Evolutionary conservation across 106 monocot genomes (phyloP), one percentile per base, ranked within the genome.

Genomic region (Acorus gramineus): DNA sequence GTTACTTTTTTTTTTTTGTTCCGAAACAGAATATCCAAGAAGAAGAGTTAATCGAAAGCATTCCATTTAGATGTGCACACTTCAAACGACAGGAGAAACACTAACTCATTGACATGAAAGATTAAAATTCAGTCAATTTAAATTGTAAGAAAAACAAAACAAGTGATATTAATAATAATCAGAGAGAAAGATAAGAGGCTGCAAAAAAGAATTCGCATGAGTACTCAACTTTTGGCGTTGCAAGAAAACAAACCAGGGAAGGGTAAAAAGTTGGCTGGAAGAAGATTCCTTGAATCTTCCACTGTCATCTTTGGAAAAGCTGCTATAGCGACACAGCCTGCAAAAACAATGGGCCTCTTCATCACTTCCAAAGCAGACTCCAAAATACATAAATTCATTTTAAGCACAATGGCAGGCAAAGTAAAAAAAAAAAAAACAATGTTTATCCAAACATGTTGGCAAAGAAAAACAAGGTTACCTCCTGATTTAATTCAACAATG

Each of bases 241-340:
- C 2, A 90, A 69, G 53, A 96, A 96, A 62, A 90, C 82, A 69
- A 90, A 84, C 95, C 95, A 96, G 63, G 95, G 71, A 65, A 90
- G 95, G 62, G 90, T n/a, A n/a, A 96, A 67, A 69, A 84, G 45
- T 77, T 64, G 63, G 73, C 56, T 9, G 87, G 87, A 72, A 96
- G 78, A 66, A 96, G 63, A 63, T 96, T 96, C 65, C 57, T 84
- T 50, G 84, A 76, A 82, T 87, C 95, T 62, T 80, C 79, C 42
- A 96, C 80, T 57, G 87, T 87, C 87, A 96, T 86, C 65, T 67
- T 90, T 28, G 90, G 73, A 61, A 90, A 96, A 46, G 90, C 76
- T 53, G 86, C 76, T 44, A 96, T 70, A 5, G 82, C 75, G 58
- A 82, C 66, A 76, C n/a, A n/a, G 95, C 85, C 95, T 96, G 74